Conservation (phyloP, 2,329 filamentous ascomycete species). For the Paraphoma sp. region DNA sequence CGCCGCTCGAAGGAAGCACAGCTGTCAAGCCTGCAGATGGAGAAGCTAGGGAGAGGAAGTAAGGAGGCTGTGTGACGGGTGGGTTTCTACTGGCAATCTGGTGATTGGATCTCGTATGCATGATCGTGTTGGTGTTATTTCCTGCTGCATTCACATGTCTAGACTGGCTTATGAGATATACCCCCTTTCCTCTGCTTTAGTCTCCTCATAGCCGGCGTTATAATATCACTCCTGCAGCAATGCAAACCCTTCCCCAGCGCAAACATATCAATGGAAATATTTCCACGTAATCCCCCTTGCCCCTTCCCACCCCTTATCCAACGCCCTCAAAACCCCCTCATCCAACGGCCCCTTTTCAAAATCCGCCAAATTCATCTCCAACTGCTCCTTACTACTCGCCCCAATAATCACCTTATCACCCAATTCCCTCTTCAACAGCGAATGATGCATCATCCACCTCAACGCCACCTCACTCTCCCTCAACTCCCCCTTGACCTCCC, state of each 20-base stretch:
- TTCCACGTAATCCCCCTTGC: constrained; percentile 15
- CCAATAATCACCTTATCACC: constrained; percentile 66
- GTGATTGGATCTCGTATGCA: background rate
- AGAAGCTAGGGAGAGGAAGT: constrained; percentile 25
- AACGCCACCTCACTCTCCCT: constrained; percentile 51
- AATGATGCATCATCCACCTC: constrained; percentile 55
- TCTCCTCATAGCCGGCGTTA: background rate
- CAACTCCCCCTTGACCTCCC: constrained; percentile 47
- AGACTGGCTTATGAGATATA: constrained; percentile 26
- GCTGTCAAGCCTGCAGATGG: constrained; percentile 25
- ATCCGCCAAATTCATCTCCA: constrained; percentile 62
- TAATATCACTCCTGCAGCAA: background rate
- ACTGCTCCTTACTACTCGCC: constrained; percentile 61
- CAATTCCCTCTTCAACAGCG: constrained; percentile 58
- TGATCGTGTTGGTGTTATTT: background rate
- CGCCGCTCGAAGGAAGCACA: constrained; percentile 39
- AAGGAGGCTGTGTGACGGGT: background rate
- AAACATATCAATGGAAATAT: constrained; percentile 16
- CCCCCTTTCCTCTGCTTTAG: constrained; percentile 21
- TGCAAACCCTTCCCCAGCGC: too few species aligned
- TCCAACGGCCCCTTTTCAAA: constrained; percentile 72
- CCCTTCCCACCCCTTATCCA: constrained; percentile 78
- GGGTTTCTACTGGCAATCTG: background rate
- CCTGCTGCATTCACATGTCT: constrained; percentile 11
- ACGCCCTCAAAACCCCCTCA: constrained; percentile 72